Evolutionary conservation across 495 filamentous ascomycete genomes (phyloP).

Genomic region (Collariella sp.): DNA sequence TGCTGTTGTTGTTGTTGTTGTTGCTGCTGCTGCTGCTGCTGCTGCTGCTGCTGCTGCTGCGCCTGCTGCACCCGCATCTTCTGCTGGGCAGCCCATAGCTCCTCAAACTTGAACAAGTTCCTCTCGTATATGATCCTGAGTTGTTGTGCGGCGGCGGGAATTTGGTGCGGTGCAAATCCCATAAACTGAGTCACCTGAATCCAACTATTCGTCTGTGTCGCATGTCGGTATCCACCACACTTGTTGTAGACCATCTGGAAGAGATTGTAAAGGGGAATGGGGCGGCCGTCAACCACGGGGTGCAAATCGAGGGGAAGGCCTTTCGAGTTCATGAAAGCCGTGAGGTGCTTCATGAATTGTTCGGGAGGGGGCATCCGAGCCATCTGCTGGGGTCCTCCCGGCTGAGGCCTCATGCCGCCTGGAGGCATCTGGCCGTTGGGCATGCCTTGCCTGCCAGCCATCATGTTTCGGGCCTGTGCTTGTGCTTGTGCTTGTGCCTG

Average conservation of each 20-base stretch:
- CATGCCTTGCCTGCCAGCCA: slow-evolving; percentile 38
- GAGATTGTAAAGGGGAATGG: slow-evolving; percentile 61
- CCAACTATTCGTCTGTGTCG: slow-evolving; percentile 63
- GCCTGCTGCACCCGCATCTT: slow-evolving; percentile 52
- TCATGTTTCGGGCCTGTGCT: slow-evolving; percentile 36
- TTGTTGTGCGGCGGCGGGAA: slow-evolving; percentile 56
- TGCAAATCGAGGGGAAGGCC: slow-evolving; percentile 60
- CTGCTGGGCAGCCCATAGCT: slow-evolving; percentile 53
- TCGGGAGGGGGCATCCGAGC: slow-evolving; percentile 41
- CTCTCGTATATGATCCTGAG: slow-evolving; percentile 63
- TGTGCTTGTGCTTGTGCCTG: slow-evolving; percentile 29
- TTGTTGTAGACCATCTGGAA: slow-evolving; percentile 67
- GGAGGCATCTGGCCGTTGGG: slow-evolving; percentile 43
- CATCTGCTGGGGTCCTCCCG: slow-evolving; percentile 22
- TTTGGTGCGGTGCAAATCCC: slow-evolving; percentile 56
- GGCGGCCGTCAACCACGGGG: slow-evolving; percentile 61
- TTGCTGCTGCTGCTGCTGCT: slow-evolving; percentile 33
- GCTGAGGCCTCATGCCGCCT: slow-evolving; percentile 35
- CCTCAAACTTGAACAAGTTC: slow-evolving; percentile 66
- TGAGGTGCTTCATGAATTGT: slow-evolving; percentile 66
- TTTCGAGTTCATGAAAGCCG: slow-evolving; percentile 60
- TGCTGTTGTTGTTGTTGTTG: no score
- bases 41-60: slow-evolving; percentile 44
- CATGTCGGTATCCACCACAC: slow-evolving; percentile 63
- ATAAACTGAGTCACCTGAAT: slow-evolving; percentile 57